Evolutionary conservation across 495 filamentous ascomycete genomes (phyloP).

Genomic region (Penicillium cosmopolitanum): DNA sequence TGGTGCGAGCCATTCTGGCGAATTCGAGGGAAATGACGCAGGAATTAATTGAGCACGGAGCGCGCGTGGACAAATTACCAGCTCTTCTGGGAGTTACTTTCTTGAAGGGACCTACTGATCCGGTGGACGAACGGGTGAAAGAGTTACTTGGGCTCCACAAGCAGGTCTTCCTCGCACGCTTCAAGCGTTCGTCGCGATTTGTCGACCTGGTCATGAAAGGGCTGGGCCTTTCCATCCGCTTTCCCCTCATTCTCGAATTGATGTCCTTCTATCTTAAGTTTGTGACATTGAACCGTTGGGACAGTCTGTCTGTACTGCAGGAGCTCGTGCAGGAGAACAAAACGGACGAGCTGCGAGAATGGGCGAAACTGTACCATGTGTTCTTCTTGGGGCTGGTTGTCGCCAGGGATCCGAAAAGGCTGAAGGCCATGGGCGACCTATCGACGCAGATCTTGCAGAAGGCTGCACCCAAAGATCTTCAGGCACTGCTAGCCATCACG

Average conservation of each 20-base stretch:
- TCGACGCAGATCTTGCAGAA: slow-evolving; percentile 27
- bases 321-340: slow-evolving; percentile 34
- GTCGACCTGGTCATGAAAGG: slow-evolving; percentile 29
- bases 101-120: slow-evolving; percentile 22
- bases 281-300: slow-evolving; percentile 29
- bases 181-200: slow-evolving; percentile 21
- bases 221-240: slow-evolving; percentile 24
- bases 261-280: slow-evolving; percentile 30
- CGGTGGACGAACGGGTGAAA: slow-evolving; percentile 29
- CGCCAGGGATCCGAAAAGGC: slow-evolving; percentile 23
- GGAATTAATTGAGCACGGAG: slow-evolving; percentile 26
- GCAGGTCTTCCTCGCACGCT: slow-evolving; percentile 25
- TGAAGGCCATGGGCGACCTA: slow-evolving; percentile 28
- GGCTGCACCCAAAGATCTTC: slow-evolving; percentile 28
- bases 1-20: slow-evolving; percentile 28
- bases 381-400: slow-evolving; percentile 26
- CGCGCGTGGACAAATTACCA: slow-evolving; percentile 26
- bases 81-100: slow-evolving; percentile 24
- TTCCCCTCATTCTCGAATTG: slow-evolving; percentile 27
- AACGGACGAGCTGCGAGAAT: slow-evolving; percentile 30
- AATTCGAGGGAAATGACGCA: slow-evolving; percentile 26
- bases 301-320: slow-evolving; percentile 33
- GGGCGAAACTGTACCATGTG: slow-evolving; percentile 25
- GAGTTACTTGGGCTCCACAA: slow-evolving; percentile 30
- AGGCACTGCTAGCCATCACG: slow-evolving; percentile 29